phyloP scores from a whole-genome alignment of 1,284 basidiomycete species.

The Boletus sp. region DNA sequence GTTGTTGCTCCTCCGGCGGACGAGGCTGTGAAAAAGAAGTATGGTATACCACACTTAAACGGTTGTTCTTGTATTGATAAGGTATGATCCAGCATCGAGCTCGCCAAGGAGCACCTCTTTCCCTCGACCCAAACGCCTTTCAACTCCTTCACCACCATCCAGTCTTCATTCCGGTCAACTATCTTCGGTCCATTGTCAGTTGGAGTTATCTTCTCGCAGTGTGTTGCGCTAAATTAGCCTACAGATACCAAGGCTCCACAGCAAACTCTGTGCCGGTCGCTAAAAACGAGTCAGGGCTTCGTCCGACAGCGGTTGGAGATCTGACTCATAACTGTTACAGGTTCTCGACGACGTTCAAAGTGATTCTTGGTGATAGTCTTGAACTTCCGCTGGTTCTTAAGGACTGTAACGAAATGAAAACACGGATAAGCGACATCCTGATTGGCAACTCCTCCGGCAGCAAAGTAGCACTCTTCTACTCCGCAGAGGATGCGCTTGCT shows the following conservation, averaged over 20 bases:
- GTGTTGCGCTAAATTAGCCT: constrained; percentile 11
- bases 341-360: constrained; percentile 26
- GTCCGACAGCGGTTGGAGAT: background rate
- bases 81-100: constrained; percentile 34
- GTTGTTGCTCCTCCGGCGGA: constrained; percentile 6
- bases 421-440: constrained; percentile 35
- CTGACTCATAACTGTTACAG: constrained; percentile 15
- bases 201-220: background rate
- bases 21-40: constrained; percentile 30
- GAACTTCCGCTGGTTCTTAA: constrained; percentile 41
- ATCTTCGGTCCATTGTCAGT: constrained; percentile 61
- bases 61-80: constrained; percentile 4
- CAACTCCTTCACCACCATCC: constrained; percentile 16
- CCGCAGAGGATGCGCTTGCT: constrained; percentile 39
- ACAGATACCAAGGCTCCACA: constrained; percentile 29
- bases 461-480: constrained; percentile 57
- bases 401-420: constrained; percentile 33
- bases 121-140: constrained; percentile 34
- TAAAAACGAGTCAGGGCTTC: constrained; percentile 24
- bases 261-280: background rate
- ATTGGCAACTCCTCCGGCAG: constrained; percentile 38
- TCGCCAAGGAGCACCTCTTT: constrained; percentile 46
- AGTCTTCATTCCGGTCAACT: constrained; percentile 37
- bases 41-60: background rate
- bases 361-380: constrained; percentile 30